Evolutionary conservation across 2,329 filamentous ascomycete species (phyloP).

Genomic region (Colletotrichum sp.): DNA sequence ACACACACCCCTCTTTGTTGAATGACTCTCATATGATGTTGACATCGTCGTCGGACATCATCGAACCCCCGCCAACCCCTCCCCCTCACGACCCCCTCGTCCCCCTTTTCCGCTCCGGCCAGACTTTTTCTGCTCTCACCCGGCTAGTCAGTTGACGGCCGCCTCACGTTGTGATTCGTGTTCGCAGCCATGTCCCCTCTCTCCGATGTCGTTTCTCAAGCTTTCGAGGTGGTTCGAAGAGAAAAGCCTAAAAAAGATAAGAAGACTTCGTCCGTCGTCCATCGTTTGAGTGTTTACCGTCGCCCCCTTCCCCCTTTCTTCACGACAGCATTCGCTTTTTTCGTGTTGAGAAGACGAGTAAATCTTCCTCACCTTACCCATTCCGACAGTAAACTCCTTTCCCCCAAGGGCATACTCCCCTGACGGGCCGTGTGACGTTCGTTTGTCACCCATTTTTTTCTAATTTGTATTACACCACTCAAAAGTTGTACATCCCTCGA

Average conservation of each 20-base stretch:
- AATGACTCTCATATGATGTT: background rate
- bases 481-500: background rate
- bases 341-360: background rate
- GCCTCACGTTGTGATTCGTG: background rate
- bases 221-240: background rate
- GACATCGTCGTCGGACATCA: background rate
- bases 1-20: background rate
- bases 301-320: background rate
- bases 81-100: background rate
- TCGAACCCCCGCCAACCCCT: background rate
- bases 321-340: background rate
- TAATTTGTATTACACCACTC: background rate
- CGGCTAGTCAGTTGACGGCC: background rate
- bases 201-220: background rate
- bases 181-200: background rate
- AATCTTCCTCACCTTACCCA: background rate
- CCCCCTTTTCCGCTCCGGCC: background rate
- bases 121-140: background rate
- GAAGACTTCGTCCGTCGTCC: background rate
- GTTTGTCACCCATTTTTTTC: background rate
- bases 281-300: background rate
- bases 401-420: background rate
- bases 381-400: background rate
- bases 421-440: background rate
- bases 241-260: slow-evolving; percentile 4